Evolutionary conservation across 177 flowering plant genomes (phyloP).

Genomic region (Telopea speciosissima): DNA sequence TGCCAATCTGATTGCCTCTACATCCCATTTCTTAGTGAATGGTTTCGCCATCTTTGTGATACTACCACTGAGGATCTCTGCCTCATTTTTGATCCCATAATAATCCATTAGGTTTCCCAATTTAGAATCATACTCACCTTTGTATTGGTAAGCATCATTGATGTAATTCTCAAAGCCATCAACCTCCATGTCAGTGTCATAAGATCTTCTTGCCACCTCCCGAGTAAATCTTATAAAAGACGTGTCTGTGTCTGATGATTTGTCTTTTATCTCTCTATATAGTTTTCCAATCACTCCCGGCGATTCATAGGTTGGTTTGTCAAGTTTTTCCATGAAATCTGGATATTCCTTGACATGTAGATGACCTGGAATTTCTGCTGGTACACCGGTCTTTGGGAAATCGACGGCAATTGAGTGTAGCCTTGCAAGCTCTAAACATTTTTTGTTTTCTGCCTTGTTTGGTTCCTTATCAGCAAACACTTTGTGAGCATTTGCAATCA

Average conservation of each 20-base stretch:
- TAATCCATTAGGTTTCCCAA: constrained; percentile 18
- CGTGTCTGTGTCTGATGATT: background rate
- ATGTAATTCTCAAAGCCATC: constrained; percentile 15
- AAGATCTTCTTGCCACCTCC: constrained; percentile 13
- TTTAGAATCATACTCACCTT: constrained; percentile 17
- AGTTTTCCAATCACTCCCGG: constrained; percentile 16
- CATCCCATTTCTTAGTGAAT: constrained; percentile 13
- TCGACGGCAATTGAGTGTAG: constrained; percentile 26
- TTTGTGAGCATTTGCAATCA: constrained; percentile 24
- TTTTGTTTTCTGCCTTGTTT: constrained; percentile 12
- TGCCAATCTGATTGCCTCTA: constrained; percentile 13
- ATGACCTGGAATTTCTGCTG: constrained; percentile 14
- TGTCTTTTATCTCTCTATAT: constrained; percentile 16
- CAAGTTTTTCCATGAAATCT: constrained; percentile 22
- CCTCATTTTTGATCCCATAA: constrained; percentile 20
- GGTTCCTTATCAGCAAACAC: constrained; percentile 21
- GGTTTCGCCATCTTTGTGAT: constrained; percentile 13
- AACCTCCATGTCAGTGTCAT: constrained; percentile 15
- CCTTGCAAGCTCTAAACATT: constrained; percentile 22
- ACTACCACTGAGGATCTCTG: constrained; percentile 19
- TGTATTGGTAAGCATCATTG: constrained; percentile 11
- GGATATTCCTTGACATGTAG: constrained; percentile 12
- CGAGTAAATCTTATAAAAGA: constrained; percentile 12
- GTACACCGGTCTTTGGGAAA: constrained; percentile 19
- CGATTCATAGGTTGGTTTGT: constrained; percentile 14